Conservation (phyloP, 345 rosid genomes). For the Lepidium didymum region DNA sequence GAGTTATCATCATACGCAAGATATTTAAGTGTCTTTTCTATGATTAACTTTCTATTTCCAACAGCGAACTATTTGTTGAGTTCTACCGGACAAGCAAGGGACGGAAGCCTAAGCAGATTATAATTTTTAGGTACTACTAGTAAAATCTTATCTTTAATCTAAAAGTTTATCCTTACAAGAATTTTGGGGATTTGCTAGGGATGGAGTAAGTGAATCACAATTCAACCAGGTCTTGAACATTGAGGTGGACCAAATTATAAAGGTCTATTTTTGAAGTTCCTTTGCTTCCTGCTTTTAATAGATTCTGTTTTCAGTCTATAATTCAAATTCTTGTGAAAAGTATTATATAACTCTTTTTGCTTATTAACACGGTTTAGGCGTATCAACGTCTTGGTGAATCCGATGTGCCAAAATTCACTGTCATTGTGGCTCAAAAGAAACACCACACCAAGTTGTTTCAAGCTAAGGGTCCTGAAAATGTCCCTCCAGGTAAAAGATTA, state of each 20-base stretch:
- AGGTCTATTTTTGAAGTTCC: slow-evolving; percentile 36
- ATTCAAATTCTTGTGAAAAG: background rate
- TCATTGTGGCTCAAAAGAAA: slow-evolving; percentile 78
- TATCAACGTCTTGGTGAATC: slow-evolving; percentile 62
- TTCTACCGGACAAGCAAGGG: slow-evolving; percentile 49
- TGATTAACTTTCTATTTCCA: background rate
- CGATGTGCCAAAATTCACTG: slow-evolving; percentile 71
- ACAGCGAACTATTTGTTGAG: slow-evolving; percentile 64
- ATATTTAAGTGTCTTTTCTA: background rate
- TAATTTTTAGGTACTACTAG: slow-evolving; percentile 63
- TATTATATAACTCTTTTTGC: background rate
- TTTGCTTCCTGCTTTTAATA: slow-evolving; percentile 5
- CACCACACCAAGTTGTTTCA: slow-evolving; percentile 85
- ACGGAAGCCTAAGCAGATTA: slow-evolving; percentile 66
- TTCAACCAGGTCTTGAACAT: slow-evolving; percentile 77
- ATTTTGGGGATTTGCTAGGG: slow-evolving; percentile 38
- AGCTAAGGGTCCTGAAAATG: slow-evolving; percentile 55
- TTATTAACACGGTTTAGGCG: slow-evolving; percentile 40
- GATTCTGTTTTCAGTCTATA: background rate
- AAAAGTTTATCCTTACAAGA: background rate
- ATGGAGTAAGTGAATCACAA: slow-evolving; percentile 86
- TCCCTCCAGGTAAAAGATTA: slow-evolving; percentile 64
- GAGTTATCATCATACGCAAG: background rate
- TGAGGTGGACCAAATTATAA: slow-evolving; percentile 75
- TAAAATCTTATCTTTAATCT: background rate